A percentile compares a stretch with the other conserved stretches of the same genome.
These are phyloP conservation scores for Sarocladium oryzae DNA, from an alignment of 2,329 filamentous ascomycete genomes.

Conservation along the genomic window DNA sequence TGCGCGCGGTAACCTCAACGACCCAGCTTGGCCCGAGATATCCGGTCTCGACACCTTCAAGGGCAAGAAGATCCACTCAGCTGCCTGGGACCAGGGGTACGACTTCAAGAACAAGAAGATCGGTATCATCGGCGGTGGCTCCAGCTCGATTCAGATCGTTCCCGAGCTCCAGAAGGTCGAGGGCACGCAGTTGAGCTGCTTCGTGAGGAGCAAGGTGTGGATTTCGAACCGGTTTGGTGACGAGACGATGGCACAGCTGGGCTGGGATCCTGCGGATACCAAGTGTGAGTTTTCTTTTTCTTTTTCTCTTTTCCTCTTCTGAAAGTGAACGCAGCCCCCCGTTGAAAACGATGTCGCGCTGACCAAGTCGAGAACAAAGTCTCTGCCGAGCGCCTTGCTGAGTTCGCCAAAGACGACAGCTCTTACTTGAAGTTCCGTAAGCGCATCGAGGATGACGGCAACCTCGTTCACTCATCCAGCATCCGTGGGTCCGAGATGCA, in stretches of 20 bases:
- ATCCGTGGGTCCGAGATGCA: conserved; percentile 29
- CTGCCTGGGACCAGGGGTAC: conserved; percentile 38
- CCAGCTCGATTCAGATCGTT: conserved; percentile 39
- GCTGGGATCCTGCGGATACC: conserved; percentile 39
- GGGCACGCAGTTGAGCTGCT: conserved; percentile 42
- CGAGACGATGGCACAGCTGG: conserved; percentile 27
- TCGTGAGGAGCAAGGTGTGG: conserved; percentile 27
- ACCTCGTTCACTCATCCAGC: conserved; percentile 33
- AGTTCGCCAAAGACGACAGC: background rate
- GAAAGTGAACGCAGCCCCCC: too few species aligned
- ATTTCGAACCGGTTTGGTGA: conserved; percentile 37
- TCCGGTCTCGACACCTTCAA: conserved; percentile 33
- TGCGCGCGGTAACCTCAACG: conserved; percentile 31
- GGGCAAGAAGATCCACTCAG: conserved; percentile 38
- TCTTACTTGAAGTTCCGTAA: conserved; percentile 14
- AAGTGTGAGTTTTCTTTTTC: background rate
- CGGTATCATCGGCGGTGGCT: conserved; percentile 44
- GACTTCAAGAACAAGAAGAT: conserved; percentile 41
- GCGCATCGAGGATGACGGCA: conserved; percentile 10
- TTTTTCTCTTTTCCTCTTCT: background rate
- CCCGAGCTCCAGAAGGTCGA: conserved; percentile 44
- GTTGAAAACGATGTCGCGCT: too few species aligned
- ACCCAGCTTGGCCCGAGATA: conserved; percentile 36
- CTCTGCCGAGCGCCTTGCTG: background rate
- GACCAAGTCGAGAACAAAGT: conserved; percentile 9